Percentiles rank a stretch among this genome's conserved stretches.
These are phyloP conservation scores for Schoenoplectus tabernaemontani DNA, from an alignment of 202 grass and related monocot species.

Conservation along the genomic window DNA sequence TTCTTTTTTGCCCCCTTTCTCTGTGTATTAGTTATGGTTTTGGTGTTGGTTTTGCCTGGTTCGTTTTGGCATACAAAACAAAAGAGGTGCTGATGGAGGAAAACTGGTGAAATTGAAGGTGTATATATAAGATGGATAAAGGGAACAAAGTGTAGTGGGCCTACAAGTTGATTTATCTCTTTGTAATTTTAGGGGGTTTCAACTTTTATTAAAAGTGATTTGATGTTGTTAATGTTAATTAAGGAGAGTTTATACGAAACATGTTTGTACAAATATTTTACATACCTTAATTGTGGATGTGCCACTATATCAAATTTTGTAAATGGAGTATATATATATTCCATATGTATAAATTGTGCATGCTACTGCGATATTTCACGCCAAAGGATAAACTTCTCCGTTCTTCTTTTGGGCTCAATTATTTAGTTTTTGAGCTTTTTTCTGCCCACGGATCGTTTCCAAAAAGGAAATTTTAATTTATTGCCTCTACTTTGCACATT, in stretches of 20 bases:
- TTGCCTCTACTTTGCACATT: neutral
- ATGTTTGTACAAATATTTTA: constrained; percentile 21
- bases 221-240: neutral
- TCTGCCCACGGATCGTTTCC: neutral
- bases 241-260: neutral
- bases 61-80: neutral
- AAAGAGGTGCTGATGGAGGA: neutral
- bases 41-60: neutral
- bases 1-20: neutral
- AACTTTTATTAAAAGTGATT: constrained; percentile 3
- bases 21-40: constrained; percentile 6
- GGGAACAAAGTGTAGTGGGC: neutral
- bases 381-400: neutral
- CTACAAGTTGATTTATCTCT: neutral
- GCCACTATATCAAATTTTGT: constrained; percentile 27
- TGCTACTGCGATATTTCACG: neutral
- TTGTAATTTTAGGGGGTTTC: constrained; percentile 4
- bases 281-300: constrained; percentile 7
- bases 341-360: neutral
- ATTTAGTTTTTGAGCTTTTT: neutral
- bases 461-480: neutral
- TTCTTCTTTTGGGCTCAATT: neutral
- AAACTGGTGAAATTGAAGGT: neutral
- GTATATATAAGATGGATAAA: constrained; percentile 28
- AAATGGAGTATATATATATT: constrained; percentile 29